phyloP scores from a whole-genome alignment of 345 rosid species.

The Odontarrhena argentea region DNA sequence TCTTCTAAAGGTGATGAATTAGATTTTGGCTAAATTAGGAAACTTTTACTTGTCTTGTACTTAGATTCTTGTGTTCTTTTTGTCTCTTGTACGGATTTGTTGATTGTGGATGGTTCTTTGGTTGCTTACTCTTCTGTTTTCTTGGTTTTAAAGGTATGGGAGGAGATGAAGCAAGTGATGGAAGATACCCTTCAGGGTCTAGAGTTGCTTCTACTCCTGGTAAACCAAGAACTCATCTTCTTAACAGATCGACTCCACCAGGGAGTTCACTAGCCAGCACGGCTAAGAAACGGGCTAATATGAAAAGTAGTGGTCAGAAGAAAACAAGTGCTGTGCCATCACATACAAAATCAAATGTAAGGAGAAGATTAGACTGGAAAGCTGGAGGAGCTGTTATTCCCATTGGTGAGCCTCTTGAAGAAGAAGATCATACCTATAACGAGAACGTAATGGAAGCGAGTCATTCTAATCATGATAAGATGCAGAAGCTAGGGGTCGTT shows the following conservation, averaged over 20 bases:
- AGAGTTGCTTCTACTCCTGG: constrained; percentile 44
- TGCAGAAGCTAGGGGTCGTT: constrained; percentile 55
- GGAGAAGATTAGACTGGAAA: constrained; percentile 60
- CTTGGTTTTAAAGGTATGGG: constrained; percentile 21
- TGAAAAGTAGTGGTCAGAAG: constrained; percentile 50
- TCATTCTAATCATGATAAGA: constrained; percentile 42
- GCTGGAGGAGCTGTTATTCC: constrained; percentile 50
- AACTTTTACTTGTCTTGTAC: constrained; percentile 19
- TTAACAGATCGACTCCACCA: constrained; percentile 51
- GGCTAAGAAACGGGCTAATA: constrained; percentile 52
- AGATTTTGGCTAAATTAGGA: constrained; percentile 25
- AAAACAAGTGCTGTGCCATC: constrained; percentile 42
- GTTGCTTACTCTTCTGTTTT: background rate
- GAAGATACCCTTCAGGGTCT: constrained; percentile 47
- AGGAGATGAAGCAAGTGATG: constrained; percentile 66
- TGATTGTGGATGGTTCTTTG: constrained; percentile 13
- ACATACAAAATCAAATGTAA: constrained; percentile 44
- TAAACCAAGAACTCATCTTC: constrained; percentile 44
- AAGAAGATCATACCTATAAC: constrained; percentile 11
- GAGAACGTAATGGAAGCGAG: constrained; percentile 26
- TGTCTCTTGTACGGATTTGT: background rate
- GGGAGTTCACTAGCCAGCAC: constrained; percentile 53
- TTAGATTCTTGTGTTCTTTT: background rate
- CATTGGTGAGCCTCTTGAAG: constrained; percentile 37
- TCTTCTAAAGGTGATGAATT: constrained; percentile 65